Evolutionary conservation across 2,329 filamentous ascomycete species (phyloP), one percentile per base, ranked within the genome.

Genomic region (Eutypella sp.): DNA sequence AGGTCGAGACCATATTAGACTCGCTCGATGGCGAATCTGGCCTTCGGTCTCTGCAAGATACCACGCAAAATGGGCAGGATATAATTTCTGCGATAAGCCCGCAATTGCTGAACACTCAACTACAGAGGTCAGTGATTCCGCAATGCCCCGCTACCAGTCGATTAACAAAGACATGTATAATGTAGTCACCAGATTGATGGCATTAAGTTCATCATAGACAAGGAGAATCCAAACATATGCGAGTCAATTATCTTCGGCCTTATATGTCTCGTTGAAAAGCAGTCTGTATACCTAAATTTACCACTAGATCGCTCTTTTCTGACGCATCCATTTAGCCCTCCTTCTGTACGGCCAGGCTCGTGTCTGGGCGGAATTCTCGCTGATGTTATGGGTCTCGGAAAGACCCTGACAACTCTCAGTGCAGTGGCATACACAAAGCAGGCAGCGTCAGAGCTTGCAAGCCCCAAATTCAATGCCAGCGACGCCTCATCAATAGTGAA

Each of bases 171-270:
- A 8, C 37, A 20, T 22, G 18, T 33, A 15, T 23, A 5, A 19
- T 9, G 10, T 24, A 45, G 44, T 4, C 44, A 45, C 16, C 44
- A 45, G n/a, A 34, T 18, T 24, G 38, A 45, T n/a, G 44, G 44
- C 4, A 10, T 45, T 38, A 24, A n/a, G 11, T 45, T 40, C 18
- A 45, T 45, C 18, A 11, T 45, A 5, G 33, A 33, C 13, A 22
- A 38, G 18, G 44, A 45, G 11, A 22, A 45, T 24, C 36, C 37
- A 34, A 2, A 15, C 18, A n/a, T 34, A 15, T 34, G 13, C n/a
- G 18, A 20, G 4, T 24, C 29, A 2, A 24, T 38, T 22, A 2
- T 25, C 8, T 45, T 20, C 6, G 16, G 27, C 15, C 22, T 22
- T 5, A 34, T 19, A 34, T 15, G 15, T 1, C 31, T 34, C 31